Percentiles rank a stretch among this genome's conserved stretches.
phyloP scores from a whole-genome alignment of 306 rosid genomes.

The Inga laurina region DNA sequence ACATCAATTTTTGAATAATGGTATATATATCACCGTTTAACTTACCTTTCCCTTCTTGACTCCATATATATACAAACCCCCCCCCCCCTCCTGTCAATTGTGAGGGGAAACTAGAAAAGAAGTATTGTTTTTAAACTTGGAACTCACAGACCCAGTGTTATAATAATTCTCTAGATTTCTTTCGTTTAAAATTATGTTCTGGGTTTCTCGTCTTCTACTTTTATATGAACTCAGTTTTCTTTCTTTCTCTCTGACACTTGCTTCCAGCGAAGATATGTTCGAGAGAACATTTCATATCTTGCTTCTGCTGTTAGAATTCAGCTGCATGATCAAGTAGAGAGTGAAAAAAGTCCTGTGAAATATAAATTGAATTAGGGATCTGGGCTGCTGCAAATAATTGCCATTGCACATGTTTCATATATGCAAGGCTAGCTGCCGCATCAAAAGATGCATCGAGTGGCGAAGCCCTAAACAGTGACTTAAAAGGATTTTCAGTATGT shows the following conservation, averaged over 20 bases:
- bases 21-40: background rate
- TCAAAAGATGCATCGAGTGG: conserved; percentile 23
- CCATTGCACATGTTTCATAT: conserved; percentile 16
- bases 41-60: conserved; percentile 5
- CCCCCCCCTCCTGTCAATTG: background rate
- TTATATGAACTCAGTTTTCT: background rate
- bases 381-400: conserved; percentile 30
- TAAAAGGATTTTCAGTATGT: conserved; percentile 24
- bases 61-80: background rate
- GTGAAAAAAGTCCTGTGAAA: conserved; percentile 29
- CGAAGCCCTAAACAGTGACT: conserved; percentile 39
- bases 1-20: conserved; percentile 11
- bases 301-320: conserved; percentile 37
- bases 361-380: conserved; percentile 31
- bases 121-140: background rate
- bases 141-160: conserved; percentile 10
- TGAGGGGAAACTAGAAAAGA: conserved; percentile 13
- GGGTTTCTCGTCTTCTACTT: conserved; percentile 31
- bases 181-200: conserved; percentile 38
- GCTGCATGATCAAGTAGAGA: conserved; percentile 39
- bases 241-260: background rate
- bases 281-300: conserved; percentile 15
- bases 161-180: conserved; percentile 25
- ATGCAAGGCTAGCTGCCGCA: background rate
- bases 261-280: background rate